phyloP scores from a whole-genome alignment of 2,329 filamentous ascomycete genomes.

The Aphanocladium album region DNA sequence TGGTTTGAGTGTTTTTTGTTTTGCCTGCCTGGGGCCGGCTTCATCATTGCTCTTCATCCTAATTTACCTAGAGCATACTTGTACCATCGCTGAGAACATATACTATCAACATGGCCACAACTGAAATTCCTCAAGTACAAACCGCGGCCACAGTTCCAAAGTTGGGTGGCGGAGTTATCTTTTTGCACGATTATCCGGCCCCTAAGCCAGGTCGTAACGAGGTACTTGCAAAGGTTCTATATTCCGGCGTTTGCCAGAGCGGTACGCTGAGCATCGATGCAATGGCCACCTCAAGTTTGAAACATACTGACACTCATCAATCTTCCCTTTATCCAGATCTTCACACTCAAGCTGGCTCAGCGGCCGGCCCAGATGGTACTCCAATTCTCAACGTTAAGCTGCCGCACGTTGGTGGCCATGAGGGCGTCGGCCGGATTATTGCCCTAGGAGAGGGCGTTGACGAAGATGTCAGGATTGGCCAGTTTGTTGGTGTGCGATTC shows the following conservation, averaged over 20 bases:
- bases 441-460: conserved; percentile 14
- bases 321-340: conserved; percentile 8
- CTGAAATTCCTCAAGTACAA: conserved; percentile 15
- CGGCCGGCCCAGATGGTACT: conserved; percentile 10
- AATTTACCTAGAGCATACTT: too few relatives aligned
- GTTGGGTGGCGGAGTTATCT: conserved; percentile 16
- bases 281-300: not conserved
- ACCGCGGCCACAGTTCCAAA: conserved; percentile 17
- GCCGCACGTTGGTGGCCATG: conserved; percentile 17
- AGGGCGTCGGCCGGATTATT: conserved; percentile 14
- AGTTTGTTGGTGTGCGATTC: conserved; percentile 15
- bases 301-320: not conserved
- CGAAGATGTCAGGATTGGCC: conserved; percentile 15
- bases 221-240: conserved; percentile 17
- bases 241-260: conserved; percentile 17
- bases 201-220: conserved; percentile 17
- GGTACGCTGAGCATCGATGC: conserved; percentile 9
- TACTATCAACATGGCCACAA: not conserved
- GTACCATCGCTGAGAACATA: not conserved
- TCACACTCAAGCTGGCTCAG: conserved; percentile 15
- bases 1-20: not conserved
- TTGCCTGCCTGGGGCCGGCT: not conserved
- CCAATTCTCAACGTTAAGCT: conserved; percentile 15
- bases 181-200: conserved; percentile 17
- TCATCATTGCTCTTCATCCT: too few relatives aligned